phyloP scores from a whole-genome alignment of 352 stramenopile genomes.

The Pythium folliculosum region DNA sequence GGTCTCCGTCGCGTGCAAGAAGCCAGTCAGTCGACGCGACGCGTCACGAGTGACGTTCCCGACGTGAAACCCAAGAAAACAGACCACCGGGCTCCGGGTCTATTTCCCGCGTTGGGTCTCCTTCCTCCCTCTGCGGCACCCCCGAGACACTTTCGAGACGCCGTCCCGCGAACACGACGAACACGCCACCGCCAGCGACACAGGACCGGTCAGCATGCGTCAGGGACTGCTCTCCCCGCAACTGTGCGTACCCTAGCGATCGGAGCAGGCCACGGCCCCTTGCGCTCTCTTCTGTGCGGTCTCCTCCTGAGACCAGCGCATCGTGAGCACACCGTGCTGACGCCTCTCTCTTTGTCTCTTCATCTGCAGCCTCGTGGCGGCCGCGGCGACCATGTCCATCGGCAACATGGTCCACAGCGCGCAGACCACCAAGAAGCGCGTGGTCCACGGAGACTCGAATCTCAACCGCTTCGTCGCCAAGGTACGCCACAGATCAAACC shows the following conservation, averaged over 20 bases:
- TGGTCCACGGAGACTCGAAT: constrained; percentile 56
- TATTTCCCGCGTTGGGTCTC: background rate
- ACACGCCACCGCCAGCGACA: background rate
- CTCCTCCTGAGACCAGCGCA: no score
- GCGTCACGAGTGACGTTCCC: background rate
- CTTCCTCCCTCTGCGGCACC: background rate
- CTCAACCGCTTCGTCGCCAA: constrained; percentile 62
- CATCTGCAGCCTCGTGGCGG: constrained; percentile 4
- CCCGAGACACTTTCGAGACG: background rate
- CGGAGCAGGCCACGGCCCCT: no score
- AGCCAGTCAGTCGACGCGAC: background rate
- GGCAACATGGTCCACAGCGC: constrained; percentile 8
- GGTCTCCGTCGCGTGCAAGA: background rate
- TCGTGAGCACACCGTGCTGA: no score
- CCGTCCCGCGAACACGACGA: background rate
- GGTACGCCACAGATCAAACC: constrained; percentile 39
- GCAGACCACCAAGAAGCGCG: constrained; percentile 36
- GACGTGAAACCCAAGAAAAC: background rate
- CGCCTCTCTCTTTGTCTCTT: no score
- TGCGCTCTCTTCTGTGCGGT: background rate
- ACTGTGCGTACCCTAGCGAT: background rate
- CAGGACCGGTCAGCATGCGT: background rate
- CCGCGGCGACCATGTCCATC: constrained; percentile 10
- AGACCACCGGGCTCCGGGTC: background rate
- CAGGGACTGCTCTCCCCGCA: constrained; percentile 9